Evolutionary conservation across 164 flowering plant species (phyloP), one percentile per base, ranked within the genome.

Genomic region (Stephania japonica): DNA sequence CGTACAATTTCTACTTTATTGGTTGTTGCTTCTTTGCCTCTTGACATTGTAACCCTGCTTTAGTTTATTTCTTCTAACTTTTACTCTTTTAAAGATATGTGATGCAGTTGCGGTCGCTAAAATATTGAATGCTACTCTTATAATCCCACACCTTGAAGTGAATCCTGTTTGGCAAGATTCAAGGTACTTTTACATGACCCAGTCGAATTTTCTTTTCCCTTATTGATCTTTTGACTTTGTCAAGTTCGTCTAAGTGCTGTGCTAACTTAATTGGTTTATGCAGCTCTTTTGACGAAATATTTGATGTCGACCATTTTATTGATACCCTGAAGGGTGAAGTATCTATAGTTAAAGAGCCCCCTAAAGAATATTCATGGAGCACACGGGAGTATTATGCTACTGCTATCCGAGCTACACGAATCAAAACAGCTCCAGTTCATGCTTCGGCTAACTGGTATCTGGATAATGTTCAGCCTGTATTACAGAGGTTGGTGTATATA

Each of bases 31-130:
- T 38, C 44, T 13, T 72, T 65, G 69, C 61, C 41, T 68, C 43
- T 50, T 56, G 72, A 19, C 42, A 42, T 70, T 26, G 27, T 53
- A 70, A 53, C 9, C 16, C n/a, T 56, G 38, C 6, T 16, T 23
- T 23, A 3, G 8, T 70, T 65, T 44, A 44, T 13, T 44, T 44
- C 49, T 44, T 7, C 53, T 8, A 26, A 59, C 26, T 77, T 68
- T 14, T 65, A 68, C 12, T 47, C 23, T 49, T 63, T 64, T 16
- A 38, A 72, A 94, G 99, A 84, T 96, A 42, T 96, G 98, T 80
- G 99, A 96, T 83, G 99, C 98, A 68, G 98, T 93, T 78, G 99
- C 97, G 69, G 97, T 93, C 77, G 97, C 99, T 49, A 96, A 91
- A 80, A 93, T 96, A 67, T 80, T 96, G 76, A 96, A 93, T 84